Conservation (phyloP, 768 basidiomycete species). For the Russula brevipes region DNA sequence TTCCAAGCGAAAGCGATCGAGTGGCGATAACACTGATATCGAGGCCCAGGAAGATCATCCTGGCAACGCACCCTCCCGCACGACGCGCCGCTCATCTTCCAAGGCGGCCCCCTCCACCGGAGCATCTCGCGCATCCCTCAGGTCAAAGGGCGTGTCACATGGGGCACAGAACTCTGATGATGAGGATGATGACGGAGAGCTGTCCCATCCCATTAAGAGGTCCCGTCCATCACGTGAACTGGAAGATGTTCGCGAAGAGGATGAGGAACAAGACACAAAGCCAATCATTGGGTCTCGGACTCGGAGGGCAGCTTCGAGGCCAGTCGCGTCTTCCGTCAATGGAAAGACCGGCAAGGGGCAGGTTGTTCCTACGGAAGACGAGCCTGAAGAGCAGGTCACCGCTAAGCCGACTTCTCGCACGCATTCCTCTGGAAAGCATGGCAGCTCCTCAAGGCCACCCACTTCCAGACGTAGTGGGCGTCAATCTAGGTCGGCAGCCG, state of each 20-base stretch:
- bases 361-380: conserved; percentile 9
- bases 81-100: conserved; percentile 19
- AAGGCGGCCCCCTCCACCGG: conserved; percentile 4
- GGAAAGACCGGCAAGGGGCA: conserved; percentile 1
- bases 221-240: conserved; percentile 17
- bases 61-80: conserved; percentile 11
- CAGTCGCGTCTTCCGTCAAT: neutral
- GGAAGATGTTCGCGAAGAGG: conserved; percentile 22
- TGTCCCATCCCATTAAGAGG: conserved; percentile 17
- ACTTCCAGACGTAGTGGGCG: conserved; percentile 22
- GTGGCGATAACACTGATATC: conserved; percentile 1
- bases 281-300: conserved; percentile 4
- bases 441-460: conserved; percentile 5
- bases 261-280: conserved; percentile 21
- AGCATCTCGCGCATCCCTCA: conserved; percentile 13
- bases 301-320: neutral
- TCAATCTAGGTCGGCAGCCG: conserved; percentile 17
- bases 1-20: conserved; percentile 22
- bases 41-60: conserved; percentile 11
- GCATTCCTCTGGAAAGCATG: conserved; percentile 1
- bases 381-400: conserved; percentile 1
- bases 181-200: conserved; percentile 16
- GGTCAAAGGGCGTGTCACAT: conserved; percentile 5
- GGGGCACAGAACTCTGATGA: conserved; percentile 16
- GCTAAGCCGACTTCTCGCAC: conserved; percentile 12